A percentile compares a stretch with the other conserved stretches of the same genome.
These are phyloP conservation scores for Marsdenia floribunda DNA, from an alignment of 257 asterid genomes.

Conservation along the genomic window DNA sequence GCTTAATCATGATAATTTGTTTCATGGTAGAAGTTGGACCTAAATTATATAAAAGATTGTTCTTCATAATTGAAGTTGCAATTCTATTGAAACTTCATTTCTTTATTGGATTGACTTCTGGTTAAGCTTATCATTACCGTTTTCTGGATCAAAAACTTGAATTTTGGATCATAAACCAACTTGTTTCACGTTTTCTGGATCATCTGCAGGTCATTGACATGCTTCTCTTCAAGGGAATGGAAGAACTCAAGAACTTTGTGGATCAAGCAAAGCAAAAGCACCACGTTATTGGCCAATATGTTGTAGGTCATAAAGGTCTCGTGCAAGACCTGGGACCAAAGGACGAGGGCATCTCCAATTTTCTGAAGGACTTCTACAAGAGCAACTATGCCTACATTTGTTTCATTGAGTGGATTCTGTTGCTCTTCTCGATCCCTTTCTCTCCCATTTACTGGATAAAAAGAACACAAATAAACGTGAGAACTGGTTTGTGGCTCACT, in stretches of 20 bases:
- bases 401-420: too few relatives aligned
- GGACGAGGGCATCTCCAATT: too few relatives aligned
- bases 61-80: too few relatives aligned
- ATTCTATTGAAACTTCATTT: too few relatives aligned
- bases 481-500: neutral
- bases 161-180: neutral
- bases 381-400: too few relatives aligned
- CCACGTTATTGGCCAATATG: constrained; percentile 85
- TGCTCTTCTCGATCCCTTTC: too few relatives aligned
- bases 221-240: constrained; percentile 80
- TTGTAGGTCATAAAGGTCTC: constrained; percentile 39
- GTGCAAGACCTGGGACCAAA: constrained; percentile 38
- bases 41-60: too few relatives aligned
- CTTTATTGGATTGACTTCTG: neutral
- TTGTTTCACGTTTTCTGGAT: neutral
- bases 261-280: constrained; percentile 95
- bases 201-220: constrained; percentile 55
- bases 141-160: neutral
- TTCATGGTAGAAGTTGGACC: too few relatives aligned
- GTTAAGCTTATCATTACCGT: neutral
- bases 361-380: too few relatives aligned
- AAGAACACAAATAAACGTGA: neutral
- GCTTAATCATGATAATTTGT: neutral
- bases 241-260: constrained; percentile 70
- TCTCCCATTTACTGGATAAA: constrained; percentile 19